A percentile compares a stretch with the other conserved stretches of the same genome.
Evolutionary conservation across 441 rosid genomes (phyloP).

Genomic region (Pelargonium citronellum): DNA sequence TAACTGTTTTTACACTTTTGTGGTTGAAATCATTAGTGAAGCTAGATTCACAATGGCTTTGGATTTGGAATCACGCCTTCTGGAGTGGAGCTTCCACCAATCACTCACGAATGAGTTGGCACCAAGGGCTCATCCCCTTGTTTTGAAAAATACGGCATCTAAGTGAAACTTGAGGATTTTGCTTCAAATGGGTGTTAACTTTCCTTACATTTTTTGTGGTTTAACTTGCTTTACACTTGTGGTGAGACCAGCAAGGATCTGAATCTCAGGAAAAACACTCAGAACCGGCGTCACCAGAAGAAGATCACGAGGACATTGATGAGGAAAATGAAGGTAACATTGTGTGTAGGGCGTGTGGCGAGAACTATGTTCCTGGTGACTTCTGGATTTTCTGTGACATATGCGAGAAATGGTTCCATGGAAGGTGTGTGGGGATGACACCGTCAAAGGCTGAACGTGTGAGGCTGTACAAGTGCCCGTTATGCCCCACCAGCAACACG

Average conservation of each 20-base stretch:
- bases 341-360: conserved; percentile 31
- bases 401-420: no score
- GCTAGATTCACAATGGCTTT: no score
- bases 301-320: conserved; percentile 49
- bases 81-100: no score
- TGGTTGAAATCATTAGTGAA: no score
- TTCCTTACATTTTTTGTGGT: neutral
- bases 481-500: conserved; percentile 64
- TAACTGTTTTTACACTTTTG: no score
- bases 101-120: no score
- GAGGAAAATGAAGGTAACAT: conserved; percentile 70
- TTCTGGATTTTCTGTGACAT: no score
- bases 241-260: conserved; percentile 38
- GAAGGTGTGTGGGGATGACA: conserved; percentile 78
- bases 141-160: no score
- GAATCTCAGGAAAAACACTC: conserved; percentile 47
- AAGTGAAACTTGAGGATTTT: neutral
- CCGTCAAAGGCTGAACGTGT: conserved; percentile 91
- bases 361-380: conserved; percentile 14
- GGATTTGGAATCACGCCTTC: no score
- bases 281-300: conserved; percentile 33
- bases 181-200: neutral
- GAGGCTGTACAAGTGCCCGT: conserved; percentile 81
- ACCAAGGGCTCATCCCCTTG: no score
- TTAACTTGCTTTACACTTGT: neutral